A percentile compares a stretch with the other conserved stretches of the same genome.
Conservation (phyloP, 1,284 basidiomycete genomes). For the Blastosporella zonata region DNA sequence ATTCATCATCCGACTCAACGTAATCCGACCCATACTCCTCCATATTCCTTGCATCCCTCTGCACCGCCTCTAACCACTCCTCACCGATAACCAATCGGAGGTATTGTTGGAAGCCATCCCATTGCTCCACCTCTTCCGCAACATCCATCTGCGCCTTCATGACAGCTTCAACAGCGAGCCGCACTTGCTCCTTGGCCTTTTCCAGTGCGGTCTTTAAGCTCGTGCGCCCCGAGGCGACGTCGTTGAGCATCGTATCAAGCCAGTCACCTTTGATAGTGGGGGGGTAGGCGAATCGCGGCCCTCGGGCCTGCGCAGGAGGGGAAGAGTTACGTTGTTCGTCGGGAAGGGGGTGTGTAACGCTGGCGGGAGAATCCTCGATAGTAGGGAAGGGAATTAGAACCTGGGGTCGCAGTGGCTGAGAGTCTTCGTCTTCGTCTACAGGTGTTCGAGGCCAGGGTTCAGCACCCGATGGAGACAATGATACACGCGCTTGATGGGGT, state of each 20-base stretch:
- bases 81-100: neutral
- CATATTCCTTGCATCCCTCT: neutral
- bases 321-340: neutral
- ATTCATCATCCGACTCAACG: neutral
- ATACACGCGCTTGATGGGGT: neutral
- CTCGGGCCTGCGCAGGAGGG: neutral
- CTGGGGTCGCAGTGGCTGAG: neutral
- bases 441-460: neutral
- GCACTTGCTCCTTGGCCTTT: neutral
- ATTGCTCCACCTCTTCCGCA: neutral
- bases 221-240: neutral
- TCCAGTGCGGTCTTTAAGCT: neutral
- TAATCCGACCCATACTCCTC: constrained; percentile 1
- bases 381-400: neutral
- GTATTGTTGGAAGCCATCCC: neutral
- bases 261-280: neutral
- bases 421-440: neutral
- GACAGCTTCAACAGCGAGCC: neutral
- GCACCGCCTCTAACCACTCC: neutral
- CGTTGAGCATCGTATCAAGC: neutral
- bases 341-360: neutral
- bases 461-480: neutral
- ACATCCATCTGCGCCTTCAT: constrained; percentile 2
- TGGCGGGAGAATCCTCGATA: neutral
- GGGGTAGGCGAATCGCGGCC: neutral